Evolutionary conservation across 192 early-diverging fungal species (phyloP).

Genomic region (Entrophospora sp.): DNA sequence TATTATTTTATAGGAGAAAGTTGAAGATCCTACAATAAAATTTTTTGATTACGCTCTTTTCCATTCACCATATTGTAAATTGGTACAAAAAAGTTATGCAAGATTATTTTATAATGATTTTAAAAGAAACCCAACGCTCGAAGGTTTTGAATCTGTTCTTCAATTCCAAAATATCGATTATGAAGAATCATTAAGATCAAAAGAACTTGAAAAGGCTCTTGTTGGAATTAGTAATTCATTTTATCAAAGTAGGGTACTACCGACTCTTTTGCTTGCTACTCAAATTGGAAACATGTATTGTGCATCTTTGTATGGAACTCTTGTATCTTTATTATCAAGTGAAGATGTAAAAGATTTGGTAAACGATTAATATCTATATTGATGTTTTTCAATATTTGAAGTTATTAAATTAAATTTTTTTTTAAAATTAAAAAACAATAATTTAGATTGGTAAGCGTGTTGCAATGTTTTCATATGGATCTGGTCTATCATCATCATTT

Average conservation of each 20-base stretch:
- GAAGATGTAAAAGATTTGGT: too few species aligned
- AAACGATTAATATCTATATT: too few species aligned
- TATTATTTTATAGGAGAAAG: not conserved
- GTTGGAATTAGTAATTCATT: constrained; percentile 66
- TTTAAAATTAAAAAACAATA: not conserved
- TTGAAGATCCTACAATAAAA: constrained; percentile 30
- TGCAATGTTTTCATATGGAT: constrained; percentile 91
- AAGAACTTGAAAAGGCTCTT: constrained; percentile 89
- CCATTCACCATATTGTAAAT: constrained; percentile 97
- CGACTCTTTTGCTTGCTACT: constrained; percentile 70
- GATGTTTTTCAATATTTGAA: too few species aligned
- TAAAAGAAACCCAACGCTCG: constrained; percentile 63
- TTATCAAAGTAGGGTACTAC: constrained; percentile 68
- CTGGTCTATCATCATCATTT: constrained; percentile 89
- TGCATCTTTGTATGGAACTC: constrained; percentile 51
- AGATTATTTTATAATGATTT: constrained; percentile 92
- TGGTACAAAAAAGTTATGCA: constrained; percentile 91
- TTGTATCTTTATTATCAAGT: constrained; percentile 73
- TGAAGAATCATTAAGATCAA: constrained; percentile 75
- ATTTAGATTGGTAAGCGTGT: constrained; percentile 70
- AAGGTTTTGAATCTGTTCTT: constrained; percentile 44
- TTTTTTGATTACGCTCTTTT: constrained; percentile 77
- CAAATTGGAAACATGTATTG: constrained; percentile 95
- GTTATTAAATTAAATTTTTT: too few species aligned
- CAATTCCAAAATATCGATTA: constrained; percentile 30